Evolutionary conservation across 352 stramenopile species (phyloP), one percentile per base, ranked within the genome.

Genomic region (Aphanomyces stellatus): DNA sequence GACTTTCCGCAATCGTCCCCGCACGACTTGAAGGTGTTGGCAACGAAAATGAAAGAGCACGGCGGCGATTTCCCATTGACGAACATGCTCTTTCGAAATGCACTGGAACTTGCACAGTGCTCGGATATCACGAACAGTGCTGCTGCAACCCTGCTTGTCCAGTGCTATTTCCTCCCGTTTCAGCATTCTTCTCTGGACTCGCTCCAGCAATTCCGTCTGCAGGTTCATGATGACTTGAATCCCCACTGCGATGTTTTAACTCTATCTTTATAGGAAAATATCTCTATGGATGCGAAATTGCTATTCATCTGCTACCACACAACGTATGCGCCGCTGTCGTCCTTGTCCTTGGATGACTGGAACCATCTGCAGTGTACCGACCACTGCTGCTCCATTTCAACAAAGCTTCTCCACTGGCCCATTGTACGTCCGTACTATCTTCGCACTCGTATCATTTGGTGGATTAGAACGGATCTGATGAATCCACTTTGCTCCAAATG

Each of bases 271-370:
- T 24, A 51, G 48, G 17, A 31, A 59, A 22, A 28, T 33, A 41
- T 10, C 35, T 51, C 55, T 8, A 19, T 35, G 11, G 25, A 67
- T 19, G 60, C 28, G 3, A 67, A 67, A 22, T 19, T 67, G 11
- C 31, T 67, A 3, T 67, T 49, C 25, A 35, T 67, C 17, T 49
- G 43, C 30, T 67, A 60, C 46, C 60, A 57, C 43, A 67, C 60
- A 24, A 60, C 60, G 35, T 67, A 67, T 22, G n/a, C 60, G n/a
- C 60, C 60, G 13, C 49, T 67, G 17, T 67, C 60, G 49, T 35
- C 33, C 6, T 22, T 67, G n/a, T 59, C 60, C 31, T 11, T 37
- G 1, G 46, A 67, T 25, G 60, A 67, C 22, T 67, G 60, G 60
- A 67, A 67, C 24, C 30, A 67, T 28, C 40, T 59, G 13, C 60